A percentile compares a stretch with the other conserved stretches of the same genome.
Evolutionary conservation across 768 basidiomycete species (phyloP).

Genomic region (Termitomyces sp.): DNA sequence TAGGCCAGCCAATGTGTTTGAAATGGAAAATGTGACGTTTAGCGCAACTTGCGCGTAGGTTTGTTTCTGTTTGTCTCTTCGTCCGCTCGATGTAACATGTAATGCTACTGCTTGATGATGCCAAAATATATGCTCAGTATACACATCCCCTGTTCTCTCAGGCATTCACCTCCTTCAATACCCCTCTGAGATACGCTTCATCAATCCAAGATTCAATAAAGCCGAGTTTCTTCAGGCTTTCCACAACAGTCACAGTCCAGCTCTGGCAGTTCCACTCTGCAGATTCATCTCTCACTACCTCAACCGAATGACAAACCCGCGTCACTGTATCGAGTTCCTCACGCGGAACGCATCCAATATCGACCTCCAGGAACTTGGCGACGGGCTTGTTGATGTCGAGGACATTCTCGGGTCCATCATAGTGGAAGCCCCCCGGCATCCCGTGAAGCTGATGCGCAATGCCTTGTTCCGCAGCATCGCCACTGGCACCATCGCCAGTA

Average conservation of each 20-base stretch:
- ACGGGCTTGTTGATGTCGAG: background rate
- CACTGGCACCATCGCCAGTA: background rate
- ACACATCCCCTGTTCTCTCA: background rate
- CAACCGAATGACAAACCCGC: background rate
- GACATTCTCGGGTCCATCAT: background rate
- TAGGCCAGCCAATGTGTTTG: slow-evolving; percentile 13
- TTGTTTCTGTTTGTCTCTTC: slow-evolving; percentile 1
- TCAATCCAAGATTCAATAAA: background rate
- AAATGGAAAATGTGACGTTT: background rate
- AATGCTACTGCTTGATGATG: background rate
- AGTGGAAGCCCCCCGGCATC: background rate
- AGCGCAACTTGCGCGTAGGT: background rate
- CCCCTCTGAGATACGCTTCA: background rate
- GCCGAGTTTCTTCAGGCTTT: background rate
- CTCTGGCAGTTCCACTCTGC: background rate
- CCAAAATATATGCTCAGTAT: background rate
- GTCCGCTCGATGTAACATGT: background rate
- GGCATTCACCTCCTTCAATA: background rate
- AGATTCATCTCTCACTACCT: background rate
- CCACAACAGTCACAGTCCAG: background rate
- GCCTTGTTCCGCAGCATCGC: background rate
- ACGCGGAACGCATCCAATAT: background rate
- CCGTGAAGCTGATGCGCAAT: background rate
- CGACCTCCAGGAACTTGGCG: background rate
- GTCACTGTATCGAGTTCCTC: background rate